These are phyloP conservation scores for Gypsophila paniculata DNA, from an alignment of 179 eudicot genomes.

Conservation along the genomic window DNA sequence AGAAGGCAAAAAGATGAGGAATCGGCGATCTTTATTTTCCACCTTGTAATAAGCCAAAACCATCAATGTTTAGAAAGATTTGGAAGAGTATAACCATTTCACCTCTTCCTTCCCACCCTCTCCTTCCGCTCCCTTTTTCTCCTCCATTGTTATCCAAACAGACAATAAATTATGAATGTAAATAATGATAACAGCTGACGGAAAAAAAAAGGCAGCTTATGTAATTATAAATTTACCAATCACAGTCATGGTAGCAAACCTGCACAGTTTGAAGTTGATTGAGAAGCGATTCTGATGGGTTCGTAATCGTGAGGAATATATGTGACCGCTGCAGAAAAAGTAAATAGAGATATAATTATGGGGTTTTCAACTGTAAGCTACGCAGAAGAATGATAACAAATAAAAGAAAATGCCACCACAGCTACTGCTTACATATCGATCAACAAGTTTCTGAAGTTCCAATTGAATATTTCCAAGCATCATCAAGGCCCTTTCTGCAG, in stretches of 20 bases:
- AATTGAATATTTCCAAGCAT: conserved; percentile 77
- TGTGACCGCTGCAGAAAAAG: conserved; percentile 70
- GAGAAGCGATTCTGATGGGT: conserved; percentile 89
- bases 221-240: conserved; percentile 3
- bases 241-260: conserved; percentile 42
- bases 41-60: neutral
- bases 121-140: neutral
- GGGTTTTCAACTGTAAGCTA: conserved; percentile 12
- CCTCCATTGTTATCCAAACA: neutral
- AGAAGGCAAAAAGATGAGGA: neutral
- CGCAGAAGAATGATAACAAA: neutral
- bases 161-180: neutral
- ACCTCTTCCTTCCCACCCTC: neutral
- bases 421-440: conserved; percentile 69
- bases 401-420: conserved; percentile 10
- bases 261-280: conserved; percentile 91
- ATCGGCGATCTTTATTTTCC: neutral
- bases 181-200: neutral
- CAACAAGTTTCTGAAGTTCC: conserved; percentile 87
- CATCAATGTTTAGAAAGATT: neutral
- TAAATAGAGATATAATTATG: conserved; percentile 15
- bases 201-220: neutral
- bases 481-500: conserved; percentile 65
- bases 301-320: conserved; percentile 67
- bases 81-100: neutral